Evolutionary conservation across 2,329 filamentous ascomycete species (phyloP), one percentile per base, ranked within the genome.

Genomic region (Ilyonectria destructans): DNA sequence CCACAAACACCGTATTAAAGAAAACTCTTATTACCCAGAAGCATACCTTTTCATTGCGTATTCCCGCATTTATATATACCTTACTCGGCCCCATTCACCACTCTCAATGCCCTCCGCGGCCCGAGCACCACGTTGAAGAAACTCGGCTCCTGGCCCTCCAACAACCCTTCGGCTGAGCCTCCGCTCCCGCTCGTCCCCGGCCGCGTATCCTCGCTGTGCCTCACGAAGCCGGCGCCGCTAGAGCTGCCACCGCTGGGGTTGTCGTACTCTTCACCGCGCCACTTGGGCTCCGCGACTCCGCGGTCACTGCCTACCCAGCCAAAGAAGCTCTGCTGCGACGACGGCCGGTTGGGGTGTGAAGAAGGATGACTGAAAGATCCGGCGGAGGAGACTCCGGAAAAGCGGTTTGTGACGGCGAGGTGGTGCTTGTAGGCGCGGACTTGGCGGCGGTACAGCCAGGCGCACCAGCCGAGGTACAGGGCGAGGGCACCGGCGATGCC

Each of bases 381-480:
- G 49, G 82, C 84, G 21, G 82, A 80, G n/a, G 82, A 82, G 19
- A 82, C 81, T 21, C 82, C 79, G 1, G 83, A 81, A 58, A 89
- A 88, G 4, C 87, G 85, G 75, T 93, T 91, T 2, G 88, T 84
- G 74, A 91, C 87, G 1, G 90, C 89, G 35, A 93, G 87, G 77
- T 94, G 92, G 37, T 87, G 84, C 80, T 91, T 91, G 84, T 94
- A 95, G 10, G 92, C 87, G 33, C 83, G 80, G 17, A 94, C 87
- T 78, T 93, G 92, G 56, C 90, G 90, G 31, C 91, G 87, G 83
- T 94, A 94, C 8, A 95, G 82, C 88, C 90, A 94, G 19, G 88
- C 87, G 80, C 91, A 93, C 83, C 92, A 93, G 52, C 89, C 90
- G 13, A 93, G 86, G 77, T 93, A 93, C 2, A 83, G 81, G 2